phyloP scores from a whole-genome alignment of 2,329 filamentous ascomycete species.

The Endothia cerciana region DNA sequence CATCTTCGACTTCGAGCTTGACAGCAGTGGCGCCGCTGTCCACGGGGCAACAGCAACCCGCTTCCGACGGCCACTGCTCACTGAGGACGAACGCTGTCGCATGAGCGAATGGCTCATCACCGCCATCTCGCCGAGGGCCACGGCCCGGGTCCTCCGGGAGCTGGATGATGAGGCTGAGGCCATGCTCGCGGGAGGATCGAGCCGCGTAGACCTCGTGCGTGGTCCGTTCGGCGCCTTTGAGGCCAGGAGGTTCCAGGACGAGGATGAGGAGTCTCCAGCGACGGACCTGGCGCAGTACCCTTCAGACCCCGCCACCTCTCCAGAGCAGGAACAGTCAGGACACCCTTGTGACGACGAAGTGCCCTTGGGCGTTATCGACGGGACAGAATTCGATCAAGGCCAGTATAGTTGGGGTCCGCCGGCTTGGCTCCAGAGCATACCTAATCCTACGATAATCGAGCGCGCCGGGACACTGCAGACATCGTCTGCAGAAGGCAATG shows the following conservation, averaged over 20 bases:
- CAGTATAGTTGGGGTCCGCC: not conserved
- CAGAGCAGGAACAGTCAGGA: not conserved
- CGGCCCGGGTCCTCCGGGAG: slow-evolving; percentile 26
- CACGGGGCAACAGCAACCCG: slow-evolving; percentile 30
- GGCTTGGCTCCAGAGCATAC: not conserved
- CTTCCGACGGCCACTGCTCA: slow-evolving; percentile 43
- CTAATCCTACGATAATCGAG: not conserved
- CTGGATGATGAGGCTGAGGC: slow-evolving; percentile 17
- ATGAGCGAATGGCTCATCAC: slow-evolving; percentile 42
- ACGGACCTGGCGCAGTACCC: not conserved
- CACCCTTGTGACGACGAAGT: not conserved
- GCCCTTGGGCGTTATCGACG: not conserved
- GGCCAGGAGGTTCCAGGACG: not conserved
- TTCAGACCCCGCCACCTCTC: not conserved
- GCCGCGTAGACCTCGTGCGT: not conserved
- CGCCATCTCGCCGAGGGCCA: slow-evolving; percentile 35
- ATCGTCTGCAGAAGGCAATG: not conserved
- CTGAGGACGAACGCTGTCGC: slow-evolving; percentile 39
- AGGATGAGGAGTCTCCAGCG: not conserved
- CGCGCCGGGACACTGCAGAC: not conserved
- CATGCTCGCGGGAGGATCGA: not conserved
- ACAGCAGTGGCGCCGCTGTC: slow-evolving; percentile 9
- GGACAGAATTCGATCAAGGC: not conserved
- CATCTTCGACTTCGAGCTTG: slow-evolving; percentile 39
- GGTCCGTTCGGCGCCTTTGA: slow-evolving; percentile 7